Conservation (phyloP, 192 early-diverging fungal species). For the Spinellus fusiger region DNA sequence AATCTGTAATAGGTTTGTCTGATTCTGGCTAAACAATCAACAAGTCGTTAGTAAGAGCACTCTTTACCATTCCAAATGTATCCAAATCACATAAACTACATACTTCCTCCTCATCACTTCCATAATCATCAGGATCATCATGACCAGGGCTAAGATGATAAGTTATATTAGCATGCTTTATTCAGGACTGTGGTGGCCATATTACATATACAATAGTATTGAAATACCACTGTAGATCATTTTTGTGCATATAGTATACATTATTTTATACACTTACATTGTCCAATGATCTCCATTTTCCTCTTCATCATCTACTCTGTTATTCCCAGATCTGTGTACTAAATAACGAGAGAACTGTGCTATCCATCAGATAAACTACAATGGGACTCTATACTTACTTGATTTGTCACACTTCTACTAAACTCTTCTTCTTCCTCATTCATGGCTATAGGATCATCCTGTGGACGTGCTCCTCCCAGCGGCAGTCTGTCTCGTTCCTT, state of each 20-base stretch:
- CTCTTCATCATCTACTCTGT: conserved; percentile 18
- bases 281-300: conserved; percentile 24
- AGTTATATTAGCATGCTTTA: no score
- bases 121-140: conserved; percentile 4
- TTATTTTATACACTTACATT: conserved; percentile 5
- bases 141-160: not conserved
- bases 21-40: not conserved
- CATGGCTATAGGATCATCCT: conserved; percentile 26
- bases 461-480: conserved; percentile 47
- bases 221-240: no score
- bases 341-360: conserved; percentile 6
- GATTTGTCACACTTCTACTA: not conserved
- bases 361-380: no score
- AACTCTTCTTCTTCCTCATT: conserved; percentile 17
- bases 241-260: no score
- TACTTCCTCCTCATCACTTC: conserved; percentile 7
- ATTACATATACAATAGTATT: no score
- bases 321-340: not conserved
- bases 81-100: not conserved
- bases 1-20: conserved; percentile 5
- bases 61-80: no score
- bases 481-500: conserved; percentile 30
- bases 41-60: not conserved
- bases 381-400: conserved; percentile 1
- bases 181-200: no score